Base-by-base conservation (phyloP, 176 grass and related monocot genomes). In the Oropetium thomaeum region DNA sequence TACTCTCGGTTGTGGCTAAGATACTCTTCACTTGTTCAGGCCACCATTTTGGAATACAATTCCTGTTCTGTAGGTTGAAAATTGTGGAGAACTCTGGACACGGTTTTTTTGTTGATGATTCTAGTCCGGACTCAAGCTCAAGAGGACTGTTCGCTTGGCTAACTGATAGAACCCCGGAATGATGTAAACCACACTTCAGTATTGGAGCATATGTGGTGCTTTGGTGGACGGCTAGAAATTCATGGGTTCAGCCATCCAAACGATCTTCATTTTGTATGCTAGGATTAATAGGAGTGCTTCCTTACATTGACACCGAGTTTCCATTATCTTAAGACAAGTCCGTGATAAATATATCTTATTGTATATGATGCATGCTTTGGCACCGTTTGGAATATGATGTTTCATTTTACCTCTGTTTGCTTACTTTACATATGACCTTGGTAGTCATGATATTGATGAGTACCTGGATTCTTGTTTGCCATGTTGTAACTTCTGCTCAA, bases 401-500 rank as follows among this genome's bases (percentile, higher is more conserved):
- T 61, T 34, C 62, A 19, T 51, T 60, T 40, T 74, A 53, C 33
- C 10, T 60, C 49, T 12, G 40, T 17, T 67, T 60, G 54, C 69
- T 37, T 60, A 59, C 61, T 85, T 48, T 44, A 44, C 12, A 13
- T 44, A 44, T 44, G 0, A 58, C 42, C 59, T 44, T 44, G 2
- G 34, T 31, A 68, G 39, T 13, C 17, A 72, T 68, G 40, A 49
- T 40, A 59, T 69, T 41, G 59, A 65, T 60, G 49, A 73, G 49
- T 58, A 85, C 39, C 15, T 33, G n/a, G 44, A 3, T 34, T 26
- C 6, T n/a, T 9, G 25, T 74, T 73, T 79, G 41, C 54, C 43
- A 32, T 62, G 70, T 4, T 79, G 22, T 29, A 62, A 7, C 62
- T 62, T 86, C 62, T 53, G 14, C 47, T 70, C 54, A 41, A 63